These are phyloP conservation scores for Musa itinerans DNA, from an alignment of 176 grass and related monocot genomes.

Conservation along the genomic window DNA sequence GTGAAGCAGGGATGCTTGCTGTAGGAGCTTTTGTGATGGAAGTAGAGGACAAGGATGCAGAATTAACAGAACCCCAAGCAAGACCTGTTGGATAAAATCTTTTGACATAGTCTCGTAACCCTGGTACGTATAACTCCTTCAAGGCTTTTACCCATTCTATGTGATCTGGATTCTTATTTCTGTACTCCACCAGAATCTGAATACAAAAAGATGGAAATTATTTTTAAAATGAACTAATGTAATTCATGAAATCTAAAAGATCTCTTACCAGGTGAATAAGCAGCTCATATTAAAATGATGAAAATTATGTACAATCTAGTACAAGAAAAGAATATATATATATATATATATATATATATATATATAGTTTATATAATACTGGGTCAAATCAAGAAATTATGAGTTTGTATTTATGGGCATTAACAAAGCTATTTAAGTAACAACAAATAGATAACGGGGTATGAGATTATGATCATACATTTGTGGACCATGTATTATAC, in stretches of 20 bases:
- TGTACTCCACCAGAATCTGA: constrained; percentile 91
- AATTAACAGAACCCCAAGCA: constrained; percentile 47
- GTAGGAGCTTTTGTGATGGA: constrained; percentile 46
- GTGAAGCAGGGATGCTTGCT: constrained; percentile 45
- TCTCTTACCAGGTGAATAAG: not conserved
- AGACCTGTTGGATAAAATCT: constrained; percentile 76
- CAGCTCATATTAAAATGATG: not conserved
- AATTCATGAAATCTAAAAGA: too few species aligned
- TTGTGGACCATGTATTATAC: too few species aligned
- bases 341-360: not conserved
- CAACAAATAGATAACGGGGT: too few species aligned
- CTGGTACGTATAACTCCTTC: constrained; percentile 81
- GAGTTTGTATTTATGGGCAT: not conserved
- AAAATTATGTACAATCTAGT: not conserved
- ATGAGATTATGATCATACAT: too few species aligned
- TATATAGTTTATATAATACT: not conserved
- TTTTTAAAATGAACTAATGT: not conserved
- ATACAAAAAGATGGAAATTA: not conserved
- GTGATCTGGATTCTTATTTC: constrained; percentile 84
- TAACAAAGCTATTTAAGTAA: too few species aligned
- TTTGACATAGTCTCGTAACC: constrained; percentile 90
- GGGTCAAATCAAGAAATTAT: not conserved
- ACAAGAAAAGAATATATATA: not conserved
- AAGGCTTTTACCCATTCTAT: constrained; percentile 94
- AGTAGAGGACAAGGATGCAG: constrained; percentile 23